phyloP scores from a whole-genome alignment of 441 rosid genomes.

The Melastoma candidum region DNA sequence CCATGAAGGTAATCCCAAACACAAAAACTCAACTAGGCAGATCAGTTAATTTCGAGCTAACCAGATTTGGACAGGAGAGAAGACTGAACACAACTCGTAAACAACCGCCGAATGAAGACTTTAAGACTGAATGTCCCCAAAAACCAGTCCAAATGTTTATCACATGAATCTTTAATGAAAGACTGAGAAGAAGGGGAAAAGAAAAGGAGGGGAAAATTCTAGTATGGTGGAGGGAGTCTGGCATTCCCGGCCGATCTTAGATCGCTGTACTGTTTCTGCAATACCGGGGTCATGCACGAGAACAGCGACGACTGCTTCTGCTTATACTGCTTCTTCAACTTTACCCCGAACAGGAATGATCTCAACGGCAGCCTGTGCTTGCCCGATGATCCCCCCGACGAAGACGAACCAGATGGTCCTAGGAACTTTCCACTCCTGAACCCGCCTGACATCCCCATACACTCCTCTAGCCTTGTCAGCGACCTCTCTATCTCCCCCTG shows the following conservation, averaged over 20 bases:
- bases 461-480: slow-evolving; percentile 38
- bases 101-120: too few relatives aligned
- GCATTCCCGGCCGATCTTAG: slow-evolving; percentile 10
- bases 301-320: slow-evolving; percentile 30
- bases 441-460: slow-evolving; percentile 31
- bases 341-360: slow-evolving; percentile 79
- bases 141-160: too few relatives aligned
- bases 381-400: slow-evolving; percentile 20
- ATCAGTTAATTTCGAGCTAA: too few relatives aligned
- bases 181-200: too few relatives aligned
- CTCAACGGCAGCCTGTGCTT: slow-evolving; percentile 53
- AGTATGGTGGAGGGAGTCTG: too few relatives aligned
- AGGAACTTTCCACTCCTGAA: slow-evolving; percentile 3
- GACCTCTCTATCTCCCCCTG: slow-evolving; percentile 44
- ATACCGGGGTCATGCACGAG: slow-evolving; percentile 45
- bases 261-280: slow-evolving; percentile 34
- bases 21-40: too few relatives aligned
- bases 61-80: too few relatives aligned
- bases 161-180: too few relatives aligned
- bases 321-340: slow-evolving; percentile 37
- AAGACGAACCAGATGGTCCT: slow-evolving; percentile 13
- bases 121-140: too few relatives aligned
- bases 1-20: too few relatives aligned
- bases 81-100: too few relatives aligned
- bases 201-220: too few relatives aligned